Evolutionary conservation across 164 flowering plant genomes (phyloP).

Genomic region (Cinnamomum micranthum): DNA sequence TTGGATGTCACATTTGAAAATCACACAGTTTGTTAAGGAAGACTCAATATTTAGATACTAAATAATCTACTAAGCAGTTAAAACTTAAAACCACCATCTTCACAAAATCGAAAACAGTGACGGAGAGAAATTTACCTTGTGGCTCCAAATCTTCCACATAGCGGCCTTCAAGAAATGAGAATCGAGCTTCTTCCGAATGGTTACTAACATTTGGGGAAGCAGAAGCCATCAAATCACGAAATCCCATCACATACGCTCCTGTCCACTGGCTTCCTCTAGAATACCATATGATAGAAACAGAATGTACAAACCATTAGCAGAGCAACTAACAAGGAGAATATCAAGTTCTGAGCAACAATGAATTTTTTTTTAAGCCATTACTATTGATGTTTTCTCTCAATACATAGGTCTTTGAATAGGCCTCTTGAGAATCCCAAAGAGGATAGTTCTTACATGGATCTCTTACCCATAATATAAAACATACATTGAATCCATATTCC

Average conservation of each 20-base stretch:
- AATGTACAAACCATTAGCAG: not conserved
- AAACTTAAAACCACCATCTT: not conserved
- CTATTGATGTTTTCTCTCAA: too few relatives aligned
- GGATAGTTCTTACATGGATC: too few relatives aligned
- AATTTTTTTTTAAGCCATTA: not conserved
- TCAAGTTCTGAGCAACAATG: not conserved
- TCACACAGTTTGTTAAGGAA: not conserved
- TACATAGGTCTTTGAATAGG: too few relatives aligned
- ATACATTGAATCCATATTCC: too few relatives aligned
- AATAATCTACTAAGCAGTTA: not conserved
- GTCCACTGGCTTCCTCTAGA: slow-evolving; percentile 88
- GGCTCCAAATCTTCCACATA: slow-evolving; percentile 66
- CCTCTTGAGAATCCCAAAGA: too few relatives aligned
- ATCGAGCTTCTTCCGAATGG: slow-evolving; percentile 64
- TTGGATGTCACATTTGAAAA: not conserved
- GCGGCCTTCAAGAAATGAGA: slow-evolving; percentile 81
- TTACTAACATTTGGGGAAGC: slow-evolving; percentile 25
- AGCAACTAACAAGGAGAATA: not conserved
- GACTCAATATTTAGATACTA: not conserved
- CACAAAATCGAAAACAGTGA: not conserved
- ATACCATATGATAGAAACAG: not conserved
- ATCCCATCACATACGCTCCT: slow-evolving; percentile 76
- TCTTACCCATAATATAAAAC: too few relatives aligned
- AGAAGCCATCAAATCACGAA: slow-evolving; percentile 54
- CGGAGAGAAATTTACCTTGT: slow-evolving; percentile 42